phyloP scores from a whole-genome alignment of 2,329 filamentous ascomycete species.

The Rutstroemia sp. region DNA sequence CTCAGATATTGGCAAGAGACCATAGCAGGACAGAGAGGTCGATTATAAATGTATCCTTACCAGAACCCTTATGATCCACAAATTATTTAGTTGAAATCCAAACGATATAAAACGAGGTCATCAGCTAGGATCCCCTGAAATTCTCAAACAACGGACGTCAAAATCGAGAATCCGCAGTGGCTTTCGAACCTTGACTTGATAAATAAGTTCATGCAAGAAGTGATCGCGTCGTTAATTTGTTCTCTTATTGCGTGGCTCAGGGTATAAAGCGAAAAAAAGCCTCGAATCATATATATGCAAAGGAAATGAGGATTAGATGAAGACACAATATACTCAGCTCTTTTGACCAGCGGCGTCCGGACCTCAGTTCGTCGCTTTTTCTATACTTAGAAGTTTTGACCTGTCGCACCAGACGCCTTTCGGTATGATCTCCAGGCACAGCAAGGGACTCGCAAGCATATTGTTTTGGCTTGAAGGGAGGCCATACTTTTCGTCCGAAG shows the following conservation, averaged over 20 bases:
- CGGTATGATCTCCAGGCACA: not conserved
- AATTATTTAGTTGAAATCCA: not conserved
- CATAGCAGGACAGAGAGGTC: not conserved
- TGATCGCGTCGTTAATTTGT: not conserved
- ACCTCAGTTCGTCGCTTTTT: not conserved
- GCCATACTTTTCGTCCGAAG: not conserved
- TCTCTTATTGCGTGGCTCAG: not conserved
- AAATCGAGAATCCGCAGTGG: not conserved
- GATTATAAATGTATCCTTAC: not conserved
- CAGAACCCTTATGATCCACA: not conserved
- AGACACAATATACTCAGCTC: not conserved
- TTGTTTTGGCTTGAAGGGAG: not conserved
- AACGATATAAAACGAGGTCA: slow-evolving; percentile 6
- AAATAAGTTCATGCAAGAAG: not conserved
- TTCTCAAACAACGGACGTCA: slow-evolving; percentile 6
- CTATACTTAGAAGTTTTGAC: not conserved
- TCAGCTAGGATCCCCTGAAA: slow-evolving; percentile 7
- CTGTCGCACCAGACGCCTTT: not conserved
- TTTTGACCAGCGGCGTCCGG: not conserved
- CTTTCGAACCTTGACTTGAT: not conserved
- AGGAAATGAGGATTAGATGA: too few relatives aligned
- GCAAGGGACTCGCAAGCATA: not conserved
- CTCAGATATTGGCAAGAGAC: not conserved
- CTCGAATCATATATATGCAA: not conserved
- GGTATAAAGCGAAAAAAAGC: not conserved